These are phyloP conservation scores for Chaetoceros muelleri DNA, from an alignment of 108 stramenopile genomes.

Conservation along the genomic window DNA sequence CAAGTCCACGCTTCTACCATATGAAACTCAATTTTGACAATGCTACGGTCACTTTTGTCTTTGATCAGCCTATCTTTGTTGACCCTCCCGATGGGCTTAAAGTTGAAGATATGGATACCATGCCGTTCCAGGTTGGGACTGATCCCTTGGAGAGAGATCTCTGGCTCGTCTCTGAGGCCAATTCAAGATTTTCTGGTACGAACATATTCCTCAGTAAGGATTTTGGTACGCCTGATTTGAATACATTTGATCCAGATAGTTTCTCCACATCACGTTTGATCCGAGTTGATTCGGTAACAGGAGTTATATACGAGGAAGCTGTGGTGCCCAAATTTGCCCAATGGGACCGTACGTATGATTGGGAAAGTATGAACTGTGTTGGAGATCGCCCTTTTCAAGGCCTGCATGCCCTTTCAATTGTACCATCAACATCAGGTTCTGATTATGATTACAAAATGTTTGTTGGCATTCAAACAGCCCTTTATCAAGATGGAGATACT, in stretches of 20 bases:
- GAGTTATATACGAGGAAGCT: slow-evolving; percentile 8
- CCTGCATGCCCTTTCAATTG: slow-evolving; percentile 4
- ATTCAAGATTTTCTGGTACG: slow-evolving; percentile 6
- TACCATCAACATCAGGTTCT: not conserved
- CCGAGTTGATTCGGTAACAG: slow-evolving; percentile 3
- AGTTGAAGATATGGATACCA: slow-evolving; percentile 4
- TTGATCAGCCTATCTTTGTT: not conserved
- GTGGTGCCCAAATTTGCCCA: slow-evolving; percentile 5
- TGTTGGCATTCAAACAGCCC: slow-evolving; percentile 2
- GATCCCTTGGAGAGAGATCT: not conserved
- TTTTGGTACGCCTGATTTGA: slow-evolving; percentile 9
- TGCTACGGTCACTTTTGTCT: slow-evolving; percentile 2
- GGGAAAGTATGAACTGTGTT: slow-evolving; percentile 7
- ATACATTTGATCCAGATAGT: slow-evolving; percentile 3
- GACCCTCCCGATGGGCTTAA: slow-evolving; percentile 5
- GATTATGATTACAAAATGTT: not conserved
- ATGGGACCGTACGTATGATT: slow-evolving; percentile 4
- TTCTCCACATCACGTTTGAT: slow-evolving; percentile 8
- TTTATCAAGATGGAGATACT: slow-evolving; percentile 8
- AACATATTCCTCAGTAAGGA: slow-evolving; percentile 5
- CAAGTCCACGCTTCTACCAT: slow-evolving; percentile 5
- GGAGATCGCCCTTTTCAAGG: slow-evolving; percentile 12
- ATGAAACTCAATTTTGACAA: slow-evolving; percentile 9
- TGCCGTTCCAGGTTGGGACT: not conserved
- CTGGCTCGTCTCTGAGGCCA: slow-evolving; percentile 10